Percentiles rank a stretch among this genome's conserved stretches.
Conservation (phyloP, 495 filamentous ascomycete genomes). For the Penicillium nucicola region DNA sequence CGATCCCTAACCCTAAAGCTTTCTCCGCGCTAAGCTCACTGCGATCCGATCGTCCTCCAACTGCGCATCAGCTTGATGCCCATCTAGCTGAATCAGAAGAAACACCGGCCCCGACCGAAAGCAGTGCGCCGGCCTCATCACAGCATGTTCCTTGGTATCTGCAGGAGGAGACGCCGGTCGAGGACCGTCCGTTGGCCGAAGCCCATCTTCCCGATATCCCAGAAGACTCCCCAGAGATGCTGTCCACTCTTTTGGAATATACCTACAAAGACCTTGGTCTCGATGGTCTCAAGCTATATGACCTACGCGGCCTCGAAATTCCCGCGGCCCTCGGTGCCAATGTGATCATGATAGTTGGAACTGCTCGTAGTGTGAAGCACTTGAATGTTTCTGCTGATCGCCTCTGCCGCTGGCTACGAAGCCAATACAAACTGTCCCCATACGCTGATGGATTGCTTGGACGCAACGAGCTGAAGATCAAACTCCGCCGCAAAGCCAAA, state of each 20-base stretch:
- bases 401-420: slow-evolving; percentile 81
- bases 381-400: slow-evolving; percentile 89
- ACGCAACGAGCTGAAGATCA: slow-evolving; percentile 86
- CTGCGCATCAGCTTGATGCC: slow-evolving; percentile 11
- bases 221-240: slow-evolving; percentile 64
- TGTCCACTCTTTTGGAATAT: slow-evolving; percentile 71
- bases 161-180: slow-evolving; percentile 57
- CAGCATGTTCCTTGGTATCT: slow-evolving; percentile 78
- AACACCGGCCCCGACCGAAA: background rate
- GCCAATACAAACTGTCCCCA: slow-evolving; percentile 63
- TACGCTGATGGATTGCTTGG: slow-evolving; percentile 86
- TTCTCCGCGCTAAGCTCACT: slow-evolving; percentile 24
- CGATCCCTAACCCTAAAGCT: slow-evolving; percentile 17
- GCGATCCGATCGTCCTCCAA: slow-evolving; percentile 21
- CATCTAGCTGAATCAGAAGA: slow-evolving; percentile 12
- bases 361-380: slow-evolving; percentile 88
- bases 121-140: slow-evolving; percentile 3
- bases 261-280: slow-evolving; percentile 79
- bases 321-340: slow-evolving; percentile 83
- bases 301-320: slow-evolving; percentile 80
- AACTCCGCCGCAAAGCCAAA: slow-evolving; percentile 73
- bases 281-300: slow-evolving; percentile 70
- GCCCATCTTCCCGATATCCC: slow-evolving; percentile 76
- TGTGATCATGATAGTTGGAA: slow-evolving; percentile 91
- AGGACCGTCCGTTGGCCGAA: slow-evolving; percentile 52